Percentiles rank a stretch among this genome's conserved stretches.
Conservation (phyloP, 106 monocot species). For the Chionographis japonica region DNA sequence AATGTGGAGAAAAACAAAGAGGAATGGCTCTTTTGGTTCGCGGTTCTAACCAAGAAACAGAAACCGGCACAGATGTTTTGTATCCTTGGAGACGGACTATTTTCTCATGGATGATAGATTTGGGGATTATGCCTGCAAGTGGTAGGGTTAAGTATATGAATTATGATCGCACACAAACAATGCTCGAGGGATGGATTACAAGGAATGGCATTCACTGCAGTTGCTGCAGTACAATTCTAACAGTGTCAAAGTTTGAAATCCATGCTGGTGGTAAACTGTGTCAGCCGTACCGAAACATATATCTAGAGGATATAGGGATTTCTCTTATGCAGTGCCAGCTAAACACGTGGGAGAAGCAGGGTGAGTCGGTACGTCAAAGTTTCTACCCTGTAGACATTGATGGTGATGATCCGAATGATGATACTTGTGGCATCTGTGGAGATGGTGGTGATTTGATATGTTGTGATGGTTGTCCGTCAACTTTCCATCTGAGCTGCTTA, state of each 20-base stretch:
- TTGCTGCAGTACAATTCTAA: constrained; percentile 58
- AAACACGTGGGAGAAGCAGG: constrained; percentile 60
- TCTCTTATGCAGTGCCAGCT: constrained; percentile 49
- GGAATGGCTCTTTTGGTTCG: constrained; percentile 58
- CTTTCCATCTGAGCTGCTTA: constrained; percentile 69
- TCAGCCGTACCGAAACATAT: constrained; percentile 44
- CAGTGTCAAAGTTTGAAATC: constrained; percentile 54
- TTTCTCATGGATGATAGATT: constrained; percentile 82
- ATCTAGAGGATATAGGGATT: constrained; percentile 32
- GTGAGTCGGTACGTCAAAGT: constrained; percentile 33
- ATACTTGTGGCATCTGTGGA: constrained; percentile 80
- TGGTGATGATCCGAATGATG: constrained; percentile 78
- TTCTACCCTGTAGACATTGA: constrained; percentile 28
- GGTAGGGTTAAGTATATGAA: constrained; percentile 68
- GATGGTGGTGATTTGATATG: constrained; percentile 86
- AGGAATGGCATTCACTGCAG: constrained; percentile 72
- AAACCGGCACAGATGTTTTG: constrained; percentile 31
- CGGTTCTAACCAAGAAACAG: constrained; percentile 25
- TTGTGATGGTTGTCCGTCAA: constrained; percentile 80
- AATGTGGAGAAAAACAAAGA: constrained; percentile 27
- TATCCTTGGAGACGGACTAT: constrained; percentile 63
- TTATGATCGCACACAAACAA: constrained; percentile 13
- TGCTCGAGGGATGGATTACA: constrained; percentile 51
- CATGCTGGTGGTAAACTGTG: constrained; percentile 58
- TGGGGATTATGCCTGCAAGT: constrained; percentile 44